Base-by-base conservation (phyloP, 352 stramenopile species). In the Globisporangium uncinulatum region DNA sequence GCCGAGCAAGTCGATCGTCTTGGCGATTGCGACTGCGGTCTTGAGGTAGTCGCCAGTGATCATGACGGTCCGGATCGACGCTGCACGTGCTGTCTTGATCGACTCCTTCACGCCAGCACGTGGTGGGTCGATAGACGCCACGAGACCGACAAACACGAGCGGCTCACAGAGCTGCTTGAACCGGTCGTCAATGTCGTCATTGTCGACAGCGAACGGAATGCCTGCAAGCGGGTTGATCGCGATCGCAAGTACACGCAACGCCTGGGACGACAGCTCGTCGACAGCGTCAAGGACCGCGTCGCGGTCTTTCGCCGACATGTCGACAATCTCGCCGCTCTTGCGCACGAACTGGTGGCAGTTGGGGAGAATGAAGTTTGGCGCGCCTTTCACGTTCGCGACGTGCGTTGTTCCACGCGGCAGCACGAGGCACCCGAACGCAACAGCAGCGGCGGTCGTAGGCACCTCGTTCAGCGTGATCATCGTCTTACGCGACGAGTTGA, bases 401-500 rank as follows among this genome's bases (percentile, higher is more conserved):
- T 56, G 62, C 13, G 57, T 59, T 5, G 54, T 50, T 6, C 21
- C 63, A 6, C 65, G 57, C 4, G 29, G n/a, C 10, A 80, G 29
- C 1, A 36, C 57, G 45, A 70, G 67, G 47, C 73, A 32, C 29
- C 56, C 69, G 32, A 77, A 66, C 46, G 53, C 74, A 41, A 41
- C 7, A 39, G 14, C 21, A 3, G 19, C 17, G 3, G 65, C 65
- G 1, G 57, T 63, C 21, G 61, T 24, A 5, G 76, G 74, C 5
- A 90, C 42, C 0, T 66, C 57, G 48, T 88, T 83, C n/a, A 90
- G 70, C 9, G 80, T 90, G 42, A 90, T 69, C 96, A 99, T 99
- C 63, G 86, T 89, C 72, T 99, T 99, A 21, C 88, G 79, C 9
- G 96, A 92, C 14, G 91, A 98, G 21, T 72, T 96, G 75, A 99